Base-by-base conservation (phyloP, 2,329 filamentous ascomycete species). In the Bipolaris sorokiniana region DNA sequence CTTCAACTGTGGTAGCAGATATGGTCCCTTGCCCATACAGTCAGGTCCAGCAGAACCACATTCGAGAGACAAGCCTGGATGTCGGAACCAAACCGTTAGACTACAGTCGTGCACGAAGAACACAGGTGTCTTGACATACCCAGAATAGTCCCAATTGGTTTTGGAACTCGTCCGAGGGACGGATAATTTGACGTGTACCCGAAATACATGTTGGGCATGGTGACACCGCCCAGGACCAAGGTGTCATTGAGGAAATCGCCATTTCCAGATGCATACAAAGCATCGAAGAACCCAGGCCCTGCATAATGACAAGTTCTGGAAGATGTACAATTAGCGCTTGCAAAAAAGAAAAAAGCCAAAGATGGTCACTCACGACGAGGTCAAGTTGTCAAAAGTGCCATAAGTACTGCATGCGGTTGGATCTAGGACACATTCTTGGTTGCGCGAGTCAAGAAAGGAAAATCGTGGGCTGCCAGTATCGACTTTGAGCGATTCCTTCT, bases 191-290 rank as follows among this genome's bases (percentile, higher is more conserved):
- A 45, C 16, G 42, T 45, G 42, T 45, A 45, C n/a, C 42, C 42
- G 16, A 45, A 45, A 26, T 45, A 33, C 26, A 45, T 45, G n/a
- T 33, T 28, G 7, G 42, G 42, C 26, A 45, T 20, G n/a, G 42
- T 45, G 10, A 45, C 42, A 20, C 42, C 42, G n/a, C 42, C 42
- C 26, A 45, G n/a, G n/a, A 45, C 9, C 26, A 45, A 45, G n/a
- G 42, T 45, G 42, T 45, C 42, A 18, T 45, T 45, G 42, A 45
- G 42, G 13, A 18, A 45, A 10, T 45, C 42, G 6, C 42, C 42
- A 9, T 6, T 3, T 2, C 42, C 42, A 18, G 4, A 11, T 7
- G 15, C 10, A 7, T 5, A 5, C n/a, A 45, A 16, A 9, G 23
- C 42, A 31, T 45, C 42, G 4, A 16, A 6, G 15, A 45, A 45